These are phyloP conservation scores for Coccomyxa sp. DNA, from an alignment of 139 green algal genomes.

Conservation along the genomic window DNA sequence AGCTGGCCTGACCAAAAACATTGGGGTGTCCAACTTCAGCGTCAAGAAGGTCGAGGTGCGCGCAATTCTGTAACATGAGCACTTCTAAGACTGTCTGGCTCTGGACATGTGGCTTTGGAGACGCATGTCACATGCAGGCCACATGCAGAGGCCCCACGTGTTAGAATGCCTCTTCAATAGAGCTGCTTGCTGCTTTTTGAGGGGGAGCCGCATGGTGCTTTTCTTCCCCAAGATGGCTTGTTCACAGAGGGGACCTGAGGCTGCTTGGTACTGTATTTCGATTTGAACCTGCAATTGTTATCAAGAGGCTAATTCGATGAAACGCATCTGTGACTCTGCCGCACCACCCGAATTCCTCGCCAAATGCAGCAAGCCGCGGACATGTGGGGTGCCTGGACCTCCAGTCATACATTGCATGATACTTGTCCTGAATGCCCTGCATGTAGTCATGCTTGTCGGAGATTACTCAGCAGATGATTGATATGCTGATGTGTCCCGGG, in stretches of 20 bases:
- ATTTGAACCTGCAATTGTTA: too few relatives aligned
- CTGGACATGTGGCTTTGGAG: background rate
- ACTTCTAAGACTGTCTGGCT: background rate
- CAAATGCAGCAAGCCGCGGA: background rate
- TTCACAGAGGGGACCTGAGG: too few relatives aligned
- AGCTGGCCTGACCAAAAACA: conserved; percentile 58
- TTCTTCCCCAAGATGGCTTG: too few relatives aligned
- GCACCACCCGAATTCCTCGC: background rate
- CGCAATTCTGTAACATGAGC: background rate
- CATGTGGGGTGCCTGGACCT: too few relatives aligned
- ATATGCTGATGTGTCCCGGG: background rate
- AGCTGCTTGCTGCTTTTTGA: background rate
- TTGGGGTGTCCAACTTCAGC: conserved; percentile 85
- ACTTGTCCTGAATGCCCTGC: background rate
- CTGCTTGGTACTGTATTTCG: too few relatives aligned
- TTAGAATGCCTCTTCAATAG: background rate
- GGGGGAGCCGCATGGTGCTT: too few relatives aligned
- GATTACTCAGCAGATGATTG: too few relatives aligned
- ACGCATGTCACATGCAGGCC: background rate
- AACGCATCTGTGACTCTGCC: too few relatives aligned
- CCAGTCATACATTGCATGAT: background rate
- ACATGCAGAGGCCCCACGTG: background rate
- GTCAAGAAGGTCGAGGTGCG: conserved; percentile 49
- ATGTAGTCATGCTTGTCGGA: background rate
- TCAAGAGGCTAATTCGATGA: too few relatives aligned